Evolutionary conservation across 352 stramenopile species (phyloP).

Genomic region (Globisporangium perplexum): DNA sequence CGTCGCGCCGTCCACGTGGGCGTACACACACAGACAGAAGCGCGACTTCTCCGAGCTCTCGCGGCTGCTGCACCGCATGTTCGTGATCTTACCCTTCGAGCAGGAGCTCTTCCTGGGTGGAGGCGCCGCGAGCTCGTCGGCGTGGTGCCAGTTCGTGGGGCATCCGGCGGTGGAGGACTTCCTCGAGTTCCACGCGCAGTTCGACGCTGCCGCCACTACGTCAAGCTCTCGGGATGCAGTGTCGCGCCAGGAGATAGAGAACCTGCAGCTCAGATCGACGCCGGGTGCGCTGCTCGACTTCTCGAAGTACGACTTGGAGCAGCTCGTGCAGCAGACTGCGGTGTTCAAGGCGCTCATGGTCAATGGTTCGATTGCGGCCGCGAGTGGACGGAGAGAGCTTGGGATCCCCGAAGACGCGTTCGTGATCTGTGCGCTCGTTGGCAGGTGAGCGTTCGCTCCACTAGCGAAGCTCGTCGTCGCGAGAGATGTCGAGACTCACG

Average conservation of each 20-base stretch:
- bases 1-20: slow-evolving; percentile 74
- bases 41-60: slow-evolving; percentile 27
- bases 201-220: slow-evolving; percentile 8
- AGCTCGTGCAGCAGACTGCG: slow-evolving; percentile 9
- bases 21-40: slow-evolving; percentile 52
- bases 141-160: slow-evolving; percentile 58
- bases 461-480: neutral
- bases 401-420: slow-evolving; percentile 29
- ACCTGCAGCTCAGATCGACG: neutral
- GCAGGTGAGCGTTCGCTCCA: slow-evolving; percentile 30
- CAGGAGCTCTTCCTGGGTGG: slow-evolving; percentile 30
- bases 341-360: slow-evolving; percentile 20
- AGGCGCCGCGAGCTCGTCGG: neutral
- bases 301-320: slow-evolving; percentile 10
- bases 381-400: slow-evolving; percentile 12
- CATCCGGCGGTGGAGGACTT: slow-evolving; percentile 71
- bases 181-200: slow-evolving; percentile 37
- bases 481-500: neutral
- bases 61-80: slow-evolving; percentile 52
- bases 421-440: slow-evolving; percentile 59
- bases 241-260: neutral
- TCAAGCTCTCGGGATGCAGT: neutral
- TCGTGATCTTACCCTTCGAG: slow-evolving; percentile 72
- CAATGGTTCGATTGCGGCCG: neutral
- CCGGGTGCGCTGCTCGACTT: slow-evolving; percentile 26